Percentiles rank a stretch among this genome's conserved stretches.
These are phyloP conservation scores for Primulina tabacum DNA, from an alignment of 257 asterid species.

Conservation along the genomic window DNA sequence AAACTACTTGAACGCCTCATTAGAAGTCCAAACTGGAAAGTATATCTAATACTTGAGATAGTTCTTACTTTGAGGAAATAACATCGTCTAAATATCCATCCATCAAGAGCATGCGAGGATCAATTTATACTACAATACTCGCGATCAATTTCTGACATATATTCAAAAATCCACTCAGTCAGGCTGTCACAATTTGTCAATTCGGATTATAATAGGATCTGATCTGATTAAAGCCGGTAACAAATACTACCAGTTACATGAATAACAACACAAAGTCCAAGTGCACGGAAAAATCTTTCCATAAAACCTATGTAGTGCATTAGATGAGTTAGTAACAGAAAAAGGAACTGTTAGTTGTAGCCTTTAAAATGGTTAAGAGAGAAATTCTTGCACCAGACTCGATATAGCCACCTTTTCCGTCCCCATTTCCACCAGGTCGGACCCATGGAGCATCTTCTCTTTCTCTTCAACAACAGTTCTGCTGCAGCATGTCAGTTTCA, in stretches of 20 bases:
- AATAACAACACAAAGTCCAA: not conserved
- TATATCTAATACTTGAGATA: too few relatives aligned
- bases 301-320: slow-evolving; percentile 6
- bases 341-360: slow-evolving; percentile 22
- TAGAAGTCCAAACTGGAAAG: not conserved
- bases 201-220: not conserved
- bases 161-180: not conserved
- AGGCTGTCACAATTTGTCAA: too few relatives aligned
- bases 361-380: slow-evolving; percentile 25
- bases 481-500: slow-evolving; percentile 45
- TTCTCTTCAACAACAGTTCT: slow-evolving; percentile 28
- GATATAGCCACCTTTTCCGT: slow-evolving; percentile 54
- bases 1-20: not conserved
- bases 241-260: not conserved
- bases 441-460: slow-evolving; percentile 36
- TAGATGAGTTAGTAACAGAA: not conserved
- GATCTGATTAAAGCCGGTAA: not conserved
- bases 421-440: slow-evolving; percentile 87
- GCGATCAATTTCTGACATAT: not conserved
- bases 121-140: not conserved
- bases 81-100: not conserved
- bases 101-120: not conserved
- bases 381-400: slow-evolving; percentile 42
- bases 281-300: not conserved
- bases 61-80: not conserved